Evolutionary conservation across 208 protist genomes (phyloP).

Genomic region (Leishmania lainsoni): DNA sequence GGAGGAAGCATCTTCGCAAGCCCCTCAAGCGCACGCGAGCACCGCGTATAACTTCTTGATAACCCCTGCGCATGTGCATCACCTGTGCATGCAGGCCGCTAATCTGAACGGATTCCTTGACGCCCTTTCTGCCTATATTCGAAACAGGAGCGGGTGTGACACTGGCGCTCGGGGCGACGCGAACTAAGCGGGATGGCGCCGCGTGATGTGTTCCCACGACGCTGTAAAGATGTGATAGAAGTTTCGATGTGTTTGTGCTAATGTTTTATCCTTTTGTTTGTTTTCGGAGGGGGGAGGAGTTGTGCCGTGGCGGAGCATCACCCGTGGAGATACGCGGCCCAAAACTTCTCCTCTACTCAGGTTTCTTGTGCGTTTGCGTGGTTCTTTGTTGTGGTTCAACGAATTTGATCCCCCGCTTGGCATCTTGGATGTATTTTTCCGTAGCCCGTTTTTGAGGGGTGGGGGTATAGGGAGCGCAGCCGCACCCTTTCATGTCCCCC

Average conservation of each 20-base stretch:
- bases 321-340: too few species aligned
- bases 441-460: too few species aligned
- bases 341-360: too few species aligned
- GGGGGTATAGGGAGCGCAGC: too few species aligned
- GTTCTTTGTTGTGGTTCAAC: too few species aligned
- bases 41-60: slow-evolving; percentile 19
- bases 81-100: slow-evolving; percentile 20
- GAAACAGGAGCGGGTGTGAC: neutral
- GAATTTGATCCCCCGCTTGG: too few species aligned
- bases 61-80: slow-evolving; percentile 23
- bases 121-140: slow-evolving; percentile 17
- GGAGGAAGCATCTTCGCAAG: neutral
- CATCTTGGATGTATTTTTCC: too few species aligned
- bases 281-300: neutral
- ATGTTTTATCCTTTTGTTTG: neutral
- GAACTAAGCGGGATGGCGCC: neutral
- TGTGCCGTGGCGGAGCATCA: neutral
- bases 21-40: too few species aligned
- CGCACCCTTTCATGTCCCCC: too few species aligned
- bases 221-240: neutral
- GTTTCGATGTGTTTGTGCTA: neutral
- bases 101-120: slow-evolving; percentile 12
- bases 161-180: neutral
- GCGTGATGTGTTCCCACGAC: neutral
- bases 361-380: too few species aligned